Evolutionary conservation across 768 basidiomycete genomes (phyloP).

Genomic region (Kwoniella botswanensis): DNA sequence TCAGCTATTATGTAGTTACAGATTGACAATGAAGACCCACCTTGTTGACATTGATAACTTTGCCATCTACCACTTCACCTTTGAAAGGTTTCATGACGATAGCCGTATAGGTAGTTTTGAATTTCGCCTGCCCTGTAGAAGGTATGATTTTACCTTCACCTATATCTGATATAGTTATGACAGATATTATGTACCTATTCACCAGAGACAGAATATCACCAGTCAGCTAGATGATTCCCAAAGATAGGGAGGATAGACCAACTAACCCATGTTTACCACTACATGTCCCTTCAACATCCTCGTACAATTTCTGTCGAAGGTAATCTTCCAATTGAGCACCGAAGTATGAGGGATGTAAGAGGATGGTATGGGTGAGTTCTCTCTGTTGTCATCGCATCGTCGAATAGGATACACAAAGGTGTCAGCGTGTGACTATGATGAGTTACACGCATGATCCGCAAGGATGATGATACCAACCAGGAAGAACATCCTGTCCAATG

Average conservation of each 20-base stretch:
- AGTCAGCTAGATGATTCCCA: no score
- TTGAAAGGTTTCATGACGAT: slow-evolving; percentile 99
- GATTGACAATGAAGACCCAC: no score
- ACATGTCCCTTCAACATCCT: slow-evolving; percentile 96
- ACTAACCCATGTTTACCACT: slow-evolving; percentile 82
- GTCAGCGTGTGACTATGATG: slow-evolving; percentile 19
- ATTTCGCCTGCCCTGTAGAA: slow-evolving; percentile 94
- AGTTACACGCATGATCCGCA: neutral
- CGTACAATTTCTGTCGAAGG: slow-evolving; percentile 88
- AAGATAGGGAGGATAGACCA: neutral
- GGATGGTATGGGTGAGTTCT: slow-evolving; percentile 95
- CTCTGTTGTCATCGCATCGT: slow-evolving; percentile 65
- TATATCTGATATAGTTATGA: slow-evolving; percentile 72
- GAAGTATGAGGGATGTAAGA: slow-evolving; percentile 97
- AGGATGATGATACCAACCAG: slow-evolving; percentile 47
- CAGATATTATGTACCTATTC: slow-evolving; percentile 57
- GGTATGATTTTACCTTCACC: slow-evolving; percentile 90
- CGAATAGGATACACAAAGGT: slow-evolving; percentile 5
- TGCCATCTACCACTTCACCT: slow-evolving; percentile 95
- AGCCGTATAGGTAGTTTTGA: slow-evolving; percentile 89
- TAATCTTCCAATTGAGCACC: slow-evolving; percentile 93
- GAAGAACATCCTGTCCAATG: slow-evolving; percentile 50
- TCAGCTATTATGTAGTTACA: no score
- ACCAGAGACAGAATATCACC: no score
- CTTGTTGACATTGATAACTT: slow-evolving; percentile 94